Conservation (phyloP, 2,329 filamentous ascomycete genomes). For the Fusarium haematococcum region DNA sequence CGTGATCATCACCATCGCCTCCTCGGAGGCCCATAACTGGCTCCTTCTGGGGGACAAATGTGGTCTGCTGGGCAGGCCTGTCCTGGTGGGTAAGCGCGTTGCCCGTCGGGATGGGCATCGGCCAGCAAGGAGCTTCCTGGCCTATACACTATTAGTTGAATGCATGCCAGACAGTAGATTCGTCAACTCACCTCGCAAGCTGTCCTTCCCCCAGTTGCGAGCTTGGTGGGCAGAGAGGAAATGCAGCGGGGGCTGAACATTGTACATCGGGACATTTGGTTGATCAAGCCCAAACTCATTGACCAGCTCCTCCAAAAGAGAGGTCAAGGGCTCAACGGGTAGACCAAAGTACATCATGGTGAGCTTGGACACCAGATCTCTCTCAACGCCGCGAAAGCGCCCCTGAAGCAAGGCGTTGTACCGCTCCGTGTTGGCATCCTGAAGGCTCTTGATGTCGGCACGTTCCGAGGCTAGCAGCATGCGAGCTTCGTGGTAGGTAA, state of each 20-base stretch:
- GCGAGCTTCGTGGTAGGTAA: conserved; percentile 50
- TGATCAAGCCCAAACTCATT: conserved; percentile 27
- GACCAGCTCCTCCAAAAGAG: conserved; percentile 41
- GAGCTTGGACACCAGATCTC: conserved; percentile 55
- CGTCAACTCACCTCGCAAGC: conserved; percentile 29
- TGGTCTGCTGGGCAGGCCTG: background rate
- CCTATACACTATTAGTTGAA: conserved; percentile 21
- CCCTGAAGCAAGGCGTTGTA: conserved; percentile 47
- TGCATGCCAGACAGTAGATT: rapidly evolving
- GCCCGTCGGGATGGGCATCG: conserved; percentile 5
- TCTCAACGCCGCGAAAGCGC: conserved; percentile 45
- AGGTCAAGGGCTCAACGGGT: conserved; percentile 54
- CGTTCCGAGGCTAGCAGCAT: conserved; percentile 47
- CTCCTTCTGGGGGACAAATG: background rate
- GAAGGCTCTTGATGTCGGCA: conserved; percentile 46
- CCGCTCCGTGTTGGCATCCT: conserved; percentile 46
- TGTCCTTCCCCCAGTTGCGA: conserved; percentile 47
- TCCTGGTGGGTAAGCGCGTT: background rate
- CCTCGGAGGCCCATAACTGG: conserved; percentile 29
- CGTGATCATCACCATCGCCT: background rate
- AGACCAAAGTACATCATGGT: conserved; percentile 61
- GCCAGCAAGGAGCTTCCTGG: conserved; percentile 10
- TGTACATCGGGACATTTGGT: conserved; percentile 20
- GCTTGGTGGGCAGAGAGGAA: conserved; percentile 47
- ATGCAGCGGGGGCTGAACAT: conserved; percentile 46